Evolutionary conservation across 2,329 filamentous ascomycete species (phyloP).

Genomic region (Sporothrix humicola): DNA sequence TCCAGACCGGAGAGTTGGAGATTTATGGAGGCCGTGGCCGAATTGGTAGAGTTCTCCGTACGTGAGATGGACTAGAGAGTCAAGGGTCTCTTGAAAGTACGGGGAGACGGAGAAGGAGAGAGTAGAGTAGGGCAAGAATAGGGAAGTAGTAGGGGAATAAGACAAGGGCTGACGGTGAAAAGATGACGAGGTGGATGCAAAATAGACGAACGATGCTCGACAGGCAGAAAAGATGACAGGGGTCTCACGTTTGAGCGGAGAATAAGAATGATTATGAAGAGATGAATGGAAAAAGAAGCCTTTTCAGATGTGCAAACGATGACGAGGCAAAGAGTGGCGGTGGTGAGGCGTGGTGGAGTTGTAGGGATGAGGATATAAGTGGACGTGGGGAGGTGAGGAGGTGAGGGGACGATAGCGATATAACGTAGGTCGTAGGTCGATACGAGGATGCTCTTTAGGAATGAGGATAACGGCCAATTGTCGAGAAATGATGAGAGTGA

Average conservation of each 20-base stretch:
- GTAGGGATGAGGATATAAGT: neutral
- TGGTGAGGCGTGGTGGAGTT: neutral
- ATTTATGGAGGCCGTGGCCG: neutral
- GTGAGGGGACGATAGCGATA: neutral
- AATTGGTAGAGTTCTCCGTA: neutral
- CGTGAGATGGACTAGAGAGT: neutral
- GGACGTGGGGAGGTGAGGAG: neutral
- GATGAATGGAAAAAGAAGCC: neutral
- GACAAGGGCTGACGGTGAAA: conserved; percentile 21
- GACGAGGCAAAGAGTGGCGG: neutral
- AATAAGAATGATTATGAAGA: no score
- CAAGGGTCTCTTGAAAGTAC: no score
- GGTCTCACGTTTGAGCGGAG: neutral
- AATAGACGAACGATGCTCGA: neutral
- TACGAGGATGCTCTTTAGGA: neutral
- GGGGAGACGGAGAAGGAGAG: no score
- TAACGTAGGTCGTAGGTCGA: neutral
- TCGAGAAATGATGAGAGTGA: neutral
- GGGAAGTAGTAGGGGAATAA: neutral
- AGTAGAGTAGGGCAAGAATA: neutral
- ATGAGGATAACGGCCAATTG: neutral
- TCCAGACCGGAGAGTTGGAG: neutral
- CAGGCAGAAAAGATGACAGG: neutral
- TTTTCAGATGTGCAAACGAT: neutral
- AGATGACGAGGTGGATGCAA: neutral